Evolutionary conservation across 192 early-diverging fungal genomes (phyloP).

Genomic region (Diversispora epigaea): DNA sequence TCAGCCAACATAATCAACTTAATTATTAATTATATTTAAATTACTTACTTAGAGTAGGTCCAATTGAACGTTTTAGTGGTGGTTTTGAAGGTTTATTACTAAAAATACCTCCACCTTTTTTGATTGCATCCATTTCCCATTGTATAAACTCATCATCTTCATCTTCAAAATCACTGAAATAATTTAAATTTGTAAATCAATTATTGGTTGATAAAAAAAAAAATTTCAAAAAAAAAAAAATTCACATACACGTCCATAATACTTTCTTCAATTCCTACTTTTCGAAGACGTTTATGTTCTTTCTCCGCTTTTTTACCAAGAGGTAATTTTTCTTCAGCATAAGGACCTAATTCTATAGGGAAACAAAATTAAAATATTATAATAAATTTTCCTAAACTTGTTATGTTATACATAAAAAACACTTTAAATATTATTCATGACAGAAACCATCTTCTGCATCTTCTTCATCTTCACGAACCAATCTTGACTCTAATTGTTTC

Average conservation of each 20-base stretch:
- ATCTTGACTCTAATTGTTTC: slow-evolving; percentile 36
- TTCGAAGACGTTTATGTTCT: slow-evolving; percentile 40
- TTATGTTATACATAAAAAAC: background rate
- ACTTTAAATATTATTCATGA: background rate
- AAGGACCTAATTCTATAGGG: slow-evolving; percentile 49
- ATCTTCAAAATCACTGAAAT: slow-evolving; percentile 45
- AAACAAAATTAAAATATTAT: background rate
- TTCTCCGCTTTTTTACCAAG: slow-evolving; percentile 49
- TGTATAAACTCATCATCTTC: slow-evolving; percentile 52
- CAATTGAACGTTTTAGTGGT: background rate
- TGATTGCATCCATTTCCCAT: slow-evolving; percentile 58
- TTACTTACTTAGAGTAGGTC: background rate
- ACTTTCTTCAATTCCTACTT: slow-evolving; percentile 48
- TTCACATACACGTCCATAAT: slow-evolving; percentile 53
- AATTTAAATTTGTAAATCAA: background rate
- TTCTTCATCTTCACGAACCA: slow-evolving; percentile 61
- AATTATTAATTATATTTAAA: too few relatives aligned
- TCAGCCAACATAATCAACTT: background rate
- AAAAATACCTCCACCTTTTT: slow-evolving; percentile 44
- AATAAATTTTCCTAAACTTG: background rate
- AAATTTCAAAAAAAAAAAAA: background rate
- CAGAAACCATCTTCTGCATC: slow-evolving; percentile 56
- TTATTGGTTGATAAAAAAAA: background rate
- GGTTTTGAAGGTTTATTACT: background rate
- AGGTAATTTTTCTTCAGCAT: slow-evolving; percentile 48